Base-by-base conservation (phyloP, 345 rosid genomes). In the Leavenworthia alabamica region DNA sequence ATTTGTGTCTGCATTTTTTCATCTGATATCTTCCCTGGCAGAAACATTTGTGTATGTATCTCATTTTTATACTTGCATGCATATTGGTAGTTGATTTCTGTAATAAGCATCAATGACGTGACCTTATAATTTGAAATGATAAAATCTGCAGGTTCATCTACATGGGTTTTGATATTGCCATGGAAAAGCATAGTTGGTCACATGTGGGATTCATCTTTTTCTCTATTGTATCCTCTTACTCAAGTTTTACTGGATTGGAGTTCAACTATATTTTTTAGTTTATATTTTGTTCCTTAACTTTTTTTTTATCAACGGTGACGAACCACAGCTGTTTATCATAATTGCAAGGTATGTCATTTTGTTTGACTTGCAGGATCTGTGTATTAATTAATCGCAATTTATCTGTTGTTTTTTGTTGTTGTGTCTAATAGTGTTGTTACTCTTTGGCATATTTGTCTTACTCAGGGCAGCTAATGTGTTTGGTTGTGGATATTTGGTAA, bases 211-310 rank as follows among this genome's bases (percentile, higher is more conserved):
- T 91, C 67, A 88, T 88, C 80, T 88, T 85, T 70, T 83, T 88
- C 83, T 89, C 96, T 19, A 84, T 92, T 74, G 96, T 92, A 92
- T 92, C 95, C 96, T 86, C n/a, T n/a, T n/a, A n/a, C n/a, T n/a
- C n/a, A n/a, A n/a, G n/a, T n/a, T n/a, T n/a, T n/a, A n/a, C n/a
- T n/a, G n/a, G n/a, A n/a, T n/a, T n/a, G n/a, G n/a, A n/a, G n/a
- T n/a, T n/a, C n/a, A n/a, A n/a, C n/a, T n/a, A n/a, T n/a, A n/a
- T n/a, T n/a, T n/a, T n/a, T n/a, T n/a, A n/a, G n/a, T n/a, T n/a
- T n/a, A n/a, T n/a, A n/a, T n/a, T n/a, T n/a, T 67, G 45, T 52
- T 8, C 81, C 90, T 85, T 81, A 76, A 81, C 87, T 75, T 67
- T 27, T 37, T 23, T 58, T 35, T 49, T 12, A 39, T 35, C 47